Base-by-base conservation (phyloP, 208 protist genomes). In the Endotrypanum monterogeii region DNA sequence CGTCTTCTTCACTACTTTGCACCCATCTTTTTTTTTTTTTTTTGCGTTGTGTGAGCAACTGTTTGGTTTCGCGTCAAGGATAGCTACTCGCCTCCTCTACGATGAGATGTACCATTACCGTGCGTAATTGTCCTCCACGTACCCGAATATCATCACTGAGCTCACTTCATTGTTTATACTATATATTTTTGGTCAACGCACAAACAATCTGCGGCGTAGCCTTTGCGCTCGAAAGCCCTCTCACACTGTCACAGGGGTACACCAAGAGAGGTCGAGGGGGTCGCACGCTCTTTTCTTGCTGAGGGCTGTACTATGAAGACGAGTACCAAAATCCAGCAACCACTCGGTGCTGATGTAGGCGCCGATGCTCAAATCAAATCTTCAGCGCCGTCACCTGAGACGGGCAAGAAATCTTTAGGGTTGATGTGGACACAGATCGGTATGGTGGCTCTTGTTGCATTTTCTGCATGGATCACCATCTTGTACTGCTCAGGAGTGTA, bases 401-500 rank as follows among this genome's bases (percentile, higher is more conserved):
- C 63, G 18, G 63, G 51, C n/a, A 32, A 39, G 14, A 54, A 39
- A 54, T 23, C 46, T 54, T 6, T 67, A 23, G 71, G 67, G 20
- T 61, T 94, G 30, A 73, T 91, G 57, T 86, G 67, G 66, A 87
- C 86, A 18, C 80, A 81, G 0, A 83, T 79, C 25, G 82, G 74
- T 51, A 73, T 95, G 20, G 65, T 92, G 20, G 48, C 71, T 9
- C 63, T 95, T 51, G 61, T 95, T 23, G 79, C 80, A 0, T 46
- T 89, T 41, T 83, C 92, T 30, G 74, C 79, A 9, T 93, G 82
- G 63, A 72, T 93, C 50, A 90, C 91, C 9, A 76, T 91, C 30
- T 76, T 73, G 30, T 96, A 85, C 80, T 96, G 91, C 78, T 85
- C 79, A 35, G 60, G 62, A 44, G 88, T 94, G n/a, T 96, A 93